Base-by-base conservation (phyloP, 73 alveolate genomes). In the Paramecium sonneborni region DNA sequence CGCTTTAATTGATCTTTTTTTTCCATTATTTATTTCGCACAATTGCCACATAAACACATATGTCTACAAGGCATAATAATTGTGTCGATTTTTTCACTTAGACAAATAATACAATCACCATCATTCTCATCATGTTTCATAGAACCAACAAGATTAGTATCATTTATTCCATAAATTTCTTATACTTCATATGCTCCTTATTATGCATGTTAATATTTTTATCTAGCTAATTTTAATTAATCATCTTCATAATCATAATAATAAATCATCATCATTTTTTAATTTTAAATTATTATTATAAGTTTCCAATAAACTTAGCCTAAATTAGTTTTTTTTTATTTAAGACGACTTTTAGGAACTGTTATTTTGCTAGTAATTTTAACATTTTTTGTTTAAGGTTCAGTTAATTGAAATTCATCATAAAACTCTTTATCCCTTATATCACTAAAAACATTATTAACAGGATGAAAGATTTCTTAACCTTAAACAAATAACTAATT, bases 1-100 rank as follows among this genome's bases (percentile, higher is more conserved):
- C 14, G 5, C 12, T 23, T 41, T 21, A 39, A 44, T 41, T 18
- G 44, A 1, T 10, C 76, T 79, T 79, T 41, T 79, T 79, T 79
- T 7, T 79, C 38, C 52, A 28, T 41, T 11, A 79, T 79, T 20
- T 21, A 23, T 21, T 37, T 41, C n/a, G 90, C 90, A 79, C 90
- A 79, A 35, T 43, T 30, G 5, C 46, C 52, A 43, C 90, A 79
- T 41, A 79, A 41, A 21, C 90, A 79, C 90, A 79, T 79, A 6
- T 79, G 90, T 79, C 90, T 79, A 32, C 90, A 79, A 1, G 90
- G 90, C 90, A 79, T 79, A 24, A 79, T 79, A 11, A 79, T 79
- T 23, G 90, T 79, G 41, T 79, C 76, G 7, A 79, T 41, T 57
- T 4, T 21, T 43, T 79, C 90, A 79, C 46, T 24, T 39, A 79